These are phyloP conservation scores for Euphorbia schlechtendalii DNA, from an alignment of 441 rosid species.

Conservation along the genomic window DNA sequence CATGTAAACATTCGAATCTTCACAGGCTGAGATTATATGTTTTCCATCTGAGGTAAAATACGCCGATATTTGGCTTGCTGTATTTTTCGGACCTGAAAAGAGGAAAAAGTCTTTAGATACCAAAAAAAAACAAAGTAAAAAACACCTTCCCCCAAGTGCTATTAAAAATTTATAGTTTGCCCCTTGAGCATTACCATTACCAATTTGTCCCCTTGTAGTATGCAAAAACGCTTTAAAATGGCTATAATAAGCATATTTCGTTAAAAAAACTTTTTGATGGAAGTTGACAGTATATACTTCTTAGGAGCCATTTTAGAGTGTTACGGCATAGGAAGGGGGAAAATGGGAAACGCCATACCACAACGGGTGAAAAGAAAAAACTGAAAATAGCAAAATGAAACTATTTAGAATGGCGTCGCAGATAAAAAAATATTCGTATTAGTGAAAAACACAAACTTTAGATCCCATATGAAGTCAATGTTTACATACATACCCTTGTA, in stretches of 20 bases:
- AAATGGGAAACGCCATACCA: too few relatives aligned
- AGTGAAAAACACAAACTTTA: background rate
- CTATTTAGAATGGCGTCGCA: background rate
- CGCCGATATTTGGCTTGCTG: conserved; percentile 63
- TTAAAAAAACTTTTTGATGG: too few relatives aligned
- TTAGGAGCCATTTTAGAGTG: too few relatives aligned
- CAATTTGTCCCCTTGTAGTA: too few relatives aligned
- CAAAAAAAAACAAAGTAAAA: background rate
- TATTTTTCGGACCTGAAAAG: conserved; percentile 38
- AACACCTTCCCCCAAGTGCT: too few relatives aligned
- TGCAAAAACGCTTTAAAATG: too few relatives aligned
- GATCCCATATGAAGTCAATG: background rate
- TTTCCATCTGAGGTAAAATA: conserved; percentile 73
- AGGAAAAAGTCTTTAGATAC: conserved; percentile 8
- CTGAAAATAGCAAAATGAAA: background rate
- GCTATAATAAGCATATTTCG: too few relatives aligned
- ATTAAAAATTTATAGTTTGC: too few relatives aligned
- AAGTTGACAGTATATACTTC: too few relatives aligned
- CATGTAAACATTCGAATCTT: conserved; percentile 68
- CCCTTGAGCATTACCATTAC: too few relatives aligned
- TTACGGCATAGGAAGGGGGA: too few relatives aligned
- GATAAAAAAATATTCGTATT: background rate
- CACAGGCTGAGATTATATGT: conserved; percentile 81
- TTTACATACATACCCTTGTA: conserved; percentile 47
- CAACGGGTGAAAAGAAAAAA: background rate